Percentiles rank a stretch among this genome's conserved stretches.
phyloP scores from a whole-genome alignment of 202 grass and related monocot genomes.

The Zizania palustris region DNA sequence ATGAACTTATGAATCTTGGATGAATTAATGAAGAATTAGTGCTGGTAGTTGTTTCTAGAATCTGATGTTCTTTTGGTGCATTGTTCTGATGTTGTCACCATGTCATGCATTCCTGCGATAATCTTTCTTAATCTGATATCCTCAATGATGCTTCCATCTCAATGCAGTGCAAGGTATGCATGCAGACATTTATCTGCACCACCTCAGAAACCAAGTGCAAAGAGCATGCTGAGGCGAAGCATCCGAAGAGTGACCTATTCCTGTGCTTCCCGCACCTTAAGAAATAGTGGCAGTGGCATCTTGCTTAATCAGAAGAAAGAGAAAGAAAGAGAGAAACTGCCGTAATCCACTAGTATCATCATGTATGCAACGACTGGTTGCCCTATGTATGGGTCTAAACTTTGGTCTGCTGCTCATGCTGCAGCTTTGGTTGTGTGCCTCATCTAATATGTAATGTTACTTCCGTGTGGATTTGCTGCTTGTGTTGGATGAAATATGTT shows the following conservation, averaged over 20 bases:
- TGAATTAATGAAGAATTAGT: not conserved
- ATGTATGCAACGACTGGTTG: conserved; percentile 56
- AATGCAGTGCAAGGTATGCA: conserved; percentile 91
- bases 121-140: not conserved
- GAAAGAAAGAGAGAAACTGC: conserved; percentile 30
- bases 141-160: not conserved
- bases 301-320: conserved; percentile 37
- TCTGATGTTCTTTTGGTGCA: not conserved
- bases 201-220: conserved; percentile 91
- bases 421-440: conserved; percentile 56
- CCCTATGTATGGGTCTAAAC: conserved; percentile 49
- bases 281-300: conserved; percentile 46
- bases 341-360: conserved; percentile 44
- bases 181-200: conserved; percentile 97
- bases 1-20: not conserved
- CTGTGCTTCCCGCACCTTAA: conserved; percentile 92
- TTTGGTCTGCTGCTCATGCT: conserved; percentile 33
- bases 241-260: conserved; percentile 64
- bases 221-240: conserved; percentile 89
- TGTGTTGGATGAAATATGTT: not conserved
- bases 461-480: conserved; percentile 47
- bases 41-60: not conserved
- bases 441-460: conserved; percentile 48
- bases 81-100: not conserved
- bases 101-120: not conserved